phyloP scores from a whole-genome alignment of 192 early-diverging fungal genomes.

The Coemansia sp. region DNA sequence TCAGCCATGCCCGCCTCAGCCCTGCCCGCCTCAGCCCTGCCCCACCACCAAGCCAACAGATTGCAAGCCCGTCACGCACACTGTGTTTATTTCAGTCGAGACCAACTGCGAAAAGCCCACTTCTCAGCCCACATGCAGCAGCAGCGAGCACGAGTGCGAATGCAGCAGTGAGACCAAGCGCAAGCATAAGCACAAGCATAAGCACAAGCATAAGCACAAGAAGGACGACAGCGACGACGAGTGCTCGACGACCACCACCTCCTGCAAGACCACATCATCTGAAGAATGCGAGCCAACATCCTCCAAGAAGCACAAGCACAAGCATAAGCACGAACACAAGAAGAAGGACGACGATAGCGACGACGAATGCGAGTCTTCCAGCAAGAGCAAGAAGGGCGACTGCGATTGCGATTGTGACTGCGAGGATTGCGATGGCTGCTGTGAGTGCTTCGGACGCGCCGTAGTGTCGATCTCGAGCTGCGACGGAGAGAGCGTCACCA shows the following conservation, averaged over 20 bases:
- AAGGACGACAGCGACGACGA: slow-evolving; percentile 6
- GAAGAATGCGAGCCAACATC: slow-evolving; percentile 13
- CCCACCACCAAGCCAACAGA: background rate
- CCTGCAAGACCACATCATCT: slow-evolving; percentile 1
- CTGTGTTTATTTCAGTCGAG: slow-evolving; percentile 45
- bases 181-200: slow-evolving; percentile 27
- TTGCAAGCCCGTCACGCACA: slow-evolving; percentile 33
- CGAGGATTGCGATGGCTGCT: slow-evolving; percentile 14
- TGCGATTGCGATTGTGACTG: too few species aligned
- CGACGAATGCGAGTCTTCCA: background rate
- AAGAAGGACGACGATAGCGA: slow-evolving; percentile 8
- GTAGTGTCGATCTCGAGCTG: slow-evolving; percentile 34
- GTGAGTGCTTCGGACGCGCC: slow-evolving; percentile 44
- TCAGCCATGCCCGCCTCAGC: background rate
- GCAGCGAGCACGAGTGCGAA: slow-evolving; percentile 14
- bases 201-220: slow-evolving; percentile 11
- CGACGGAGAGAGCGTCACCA: slow-evolving; percentile 25
- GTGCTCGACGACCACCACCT: slow-evolving; percentile 5
- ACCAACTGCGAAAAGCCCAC: slow-evolving; percentile 20
- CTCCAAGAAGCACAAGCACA: slow-evolving; percentile 30
- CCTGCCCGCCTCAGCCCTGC: too few species aligned
- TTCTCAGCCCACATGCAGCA: slow-evolving; percentile 12
- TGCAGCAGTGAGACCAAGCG: slow-evolving; percentile 13
- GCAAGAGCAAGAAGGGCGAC: background rate
- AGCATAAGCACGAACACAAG: slow-evolving; percentile 17